Base-by-base conservation (phyloP, 768 basidiomycete species). In the Cyclocybe cylindracea region DNA sequence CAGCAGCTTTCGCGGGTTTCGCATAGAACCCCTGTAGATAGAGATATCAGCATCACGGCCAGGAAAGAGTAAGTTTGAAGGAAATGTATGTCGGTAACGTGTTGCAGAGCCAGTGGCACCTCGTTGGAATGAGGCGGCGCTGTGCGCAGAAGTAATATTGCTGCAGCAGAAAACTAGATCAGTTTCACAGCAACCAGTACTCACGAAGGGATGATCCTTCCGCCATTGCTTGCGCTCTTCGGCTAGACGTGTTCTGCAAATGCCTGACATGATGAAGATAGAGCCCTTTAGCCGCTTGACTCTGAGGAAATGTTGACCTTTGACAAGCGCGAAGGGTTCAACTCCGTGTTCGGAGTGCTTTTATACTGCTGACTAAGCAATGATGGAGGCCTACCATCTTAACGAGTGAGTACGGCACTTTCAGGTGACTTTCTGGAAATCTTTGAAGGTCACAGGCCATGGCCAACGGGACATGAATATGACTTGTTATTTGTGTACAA, bases 161-260 rank as follows among this genome's bases (percentile, higher is more conserved):
- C 13, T 29, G 29, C 29, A 46, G 33, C 32, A 39, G 47, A 46
- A 33, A 34, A 50, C 19, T 31, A 13, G 36, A 39, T 46, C 33
- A 36, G 29, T 39, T 34, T 9, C 13, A 38, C 46, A 49, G 37
- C 9, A 40, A 51, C 4, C 37, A 37, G 14, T 14, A 81, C 92
- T 73, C 70, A 98, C 97, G 62, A 96, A 98, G 31, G 97, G 97
- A 71, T 99, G 97, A 60, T 98, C 97, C 71, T 95, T 98, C 53
- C 97, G 75, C 97, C 97, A 99, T 64, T 95, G 92, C 74, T 99
- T 99, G 64, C 97, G 85, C 72, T 99, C 97, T 71, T 98, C 97
- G 29, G 94, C 84, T 11, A 99, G 79, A 63, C 97, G 87, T 34
- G 89, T 86, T 69, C 94, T 84, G 69, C 94, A 95, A 57, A 98